Conservation (phyloP, 2,329 filamentous ascomycete species). For the Ophiostoma quercus region DNA sequence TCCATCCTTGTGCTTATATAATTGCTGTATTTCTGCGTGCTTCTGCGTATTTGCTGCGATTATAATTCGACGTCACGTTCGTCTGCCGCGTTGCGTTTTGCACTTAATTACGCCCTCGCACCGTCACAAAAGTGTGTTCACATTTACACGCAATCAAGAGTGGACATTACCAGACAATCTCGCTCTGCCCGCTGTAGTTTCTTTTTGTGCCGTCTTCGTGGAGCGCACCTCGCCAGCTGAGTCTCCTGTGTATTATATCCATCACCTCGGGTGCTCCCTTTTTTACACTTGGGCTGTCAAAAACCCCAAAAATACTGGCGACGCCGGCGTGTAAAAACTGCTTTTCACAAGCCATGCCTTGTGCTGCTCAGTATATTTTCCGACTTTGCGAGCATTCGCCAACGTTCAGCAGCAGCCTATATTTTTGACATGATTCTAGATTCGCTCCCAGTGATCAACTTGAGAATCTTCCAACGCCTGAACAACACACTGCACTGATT, state of each 20-base stretch:
- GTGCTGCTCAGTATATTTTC: not conserved
- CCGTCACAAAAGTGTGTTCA: too few relatives aligned
- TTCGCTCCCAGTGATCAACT: not conserved
- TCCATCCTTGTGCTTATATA: not conserved
- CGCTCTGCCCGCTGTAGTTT: not conserved
- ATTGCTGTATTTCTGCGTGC: not conserved
- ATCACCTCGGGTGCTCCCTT: not conserved
- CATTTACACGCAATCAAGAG: too few relatives aligned
- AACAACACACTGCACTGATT: not conserved
- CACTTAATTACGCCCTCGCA: not conserved
- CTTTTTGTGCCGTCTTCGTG: not conserved
- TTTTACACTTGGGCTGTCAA: constrained; percentile 1
- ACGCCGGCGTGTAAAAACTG: not conserved
- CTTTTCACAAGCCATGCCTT: not conserved
- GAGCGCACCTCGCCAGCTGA: not conserved
- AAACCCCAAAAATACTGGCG: not conserved
- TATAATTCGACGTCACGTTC: not conserved
- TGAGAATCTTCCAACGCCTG: not conserved
- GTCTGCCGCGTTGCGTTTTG: not conserved
- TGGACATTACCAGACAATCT: too few relatives aligned
- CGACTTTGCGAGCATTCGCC: not conserved
- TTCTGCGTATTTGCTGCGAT: not conserved
- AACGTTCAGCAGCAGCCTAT: not conserved
- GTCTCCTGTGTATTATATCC: constrained; percentile 2
- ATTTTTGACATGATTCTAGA: not conserved